A percentile compares a stretch with the other conserved stretches of the same genome.
Evolutionary conservation across 1,284 basidiomycete genomes (phyloP).

Genomic region (Heterobasidion occidentale): DNA sequence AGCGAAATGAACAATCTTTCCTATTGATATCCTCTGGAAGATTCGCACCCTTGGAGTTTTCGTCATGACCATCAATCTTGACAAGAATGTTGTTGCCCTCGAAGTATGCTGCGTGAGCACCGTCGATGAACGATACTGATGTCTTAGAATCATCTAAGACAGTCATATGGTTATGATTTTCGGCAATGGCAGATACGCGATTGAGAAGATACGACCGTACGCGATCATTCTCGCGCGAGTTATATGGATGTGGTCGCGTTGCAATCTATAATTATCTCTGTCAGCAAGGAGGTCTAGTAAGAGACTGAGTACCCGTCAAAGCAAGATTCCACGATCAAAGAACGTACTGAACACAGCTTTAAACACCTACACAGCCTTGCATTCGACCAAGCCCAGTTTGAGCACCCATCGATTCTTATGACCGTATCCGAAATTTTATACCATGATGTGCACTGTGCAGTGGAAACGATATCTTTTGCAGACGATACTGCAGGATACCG

Average conservation of each 20-base stretch:
- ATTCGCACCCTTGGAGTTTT: slow-evolving; percentile 3
- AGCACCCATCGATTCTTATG: too few species aligned
- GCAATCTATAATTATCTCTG: slow-evolving; percentile 40
- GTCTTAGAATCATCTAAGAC: slow-evolving; percentile 50
- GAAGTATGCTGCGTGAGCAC: slow-evolving; percentile 42
- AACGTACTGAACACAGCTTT: too few species aligned
- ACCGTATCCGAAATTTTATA: too few species aligned
- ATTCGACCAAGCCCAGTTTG: background rate
- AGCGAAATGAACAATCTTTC: slow-evolving; percentile 13
- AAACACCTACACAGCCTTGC: background rate
- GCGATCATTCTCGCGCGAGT: slow-evolving; percentile 66
- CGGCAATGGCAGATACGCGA: slow-evolving; percentile 40
- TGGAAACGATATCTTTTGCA: too few species aligned
- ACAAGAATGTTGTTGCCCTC: slow-evolving; percentile 69
- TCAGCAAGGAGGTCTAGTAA: background rate
- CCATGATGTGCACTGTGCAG: too few species aligned
- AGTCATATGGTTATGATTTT: slow-evolving; percentile 33
- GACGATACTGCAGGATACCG: too few species aligned
- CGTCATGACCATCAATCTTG: slow-evolving; percentile 53
- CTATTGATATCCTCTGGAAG: slow-evolving; percentile 1
- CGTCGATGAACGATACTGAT: slow-evolving; percentile 42
- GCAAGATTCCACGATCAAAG: too few species aligned
- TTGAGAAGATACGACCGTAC: slow-evolving; percentile 53
- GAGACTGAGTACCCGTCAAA: too few species aligned
- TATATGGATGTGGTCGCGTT: slow-evolving; percentile 62